Base-by-base conservation (phyloP, 2,329 filamentous ascomycete species). In the Penicillium sclerotiorum region DNA sequence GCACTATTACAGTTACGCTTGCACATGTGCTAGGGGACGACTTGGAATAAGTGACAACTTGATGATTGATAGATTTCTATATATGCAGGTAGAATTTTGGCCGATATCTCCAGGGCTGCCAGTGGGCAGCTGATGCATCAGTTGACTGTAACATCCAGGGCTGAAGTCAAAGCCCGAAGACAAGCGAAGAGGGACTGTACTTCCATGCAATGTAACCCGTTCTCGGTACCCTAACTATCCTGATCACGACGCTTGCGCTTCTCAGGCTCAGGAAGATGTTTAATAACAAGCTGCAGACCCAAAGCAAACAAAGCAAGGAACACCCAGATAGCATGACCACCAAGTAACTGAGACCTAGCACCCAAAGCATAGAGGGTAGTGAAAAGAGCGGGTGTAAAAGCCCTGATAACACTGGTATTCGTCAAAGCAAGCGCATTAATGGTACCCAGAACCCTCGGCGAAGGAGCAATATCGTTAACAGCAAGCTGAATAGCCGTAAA, bases 401-500 rank as follows among this genome's bases (percentile, higher is more conserved):
- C 80, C 12, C 89, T 77, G 23, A 89, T 73, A 0, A 74, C 85
- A 55, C 83, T 85, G 0, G 76, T 70, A 1, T 83, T 61, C 0
- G 87, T 86, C 49, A 93, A 73, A 0, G 82, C 80, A 1, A 90
- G 59, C 0, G 86, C 85, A 59, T 93, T 93, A 22, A 94, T 72
- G 0, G 83, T 90, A 0, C 86, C 88, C 8, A 93, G 73, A 0
- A 83, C 80, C 35, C 77, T 74, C 1, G 82, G 79, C 8, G 78
- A 82, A 0, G 89, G 89, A 0, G 85, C 79, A 2, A 88, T 81
- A 50, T 92, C 87, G 67, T 93, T 93, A 25, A 93, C 64, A 0
- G 84, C 83, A 8, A 93, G 82, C 73, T 92, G 88, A 1, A 86
- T 79, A 1, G 78, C 84, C 0, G 87, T 91, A 63, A 87, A 88